Evolutionary conservation across 306 rosid species (phyloP).

Genomic region (Dryas alaskensis): DNA sequence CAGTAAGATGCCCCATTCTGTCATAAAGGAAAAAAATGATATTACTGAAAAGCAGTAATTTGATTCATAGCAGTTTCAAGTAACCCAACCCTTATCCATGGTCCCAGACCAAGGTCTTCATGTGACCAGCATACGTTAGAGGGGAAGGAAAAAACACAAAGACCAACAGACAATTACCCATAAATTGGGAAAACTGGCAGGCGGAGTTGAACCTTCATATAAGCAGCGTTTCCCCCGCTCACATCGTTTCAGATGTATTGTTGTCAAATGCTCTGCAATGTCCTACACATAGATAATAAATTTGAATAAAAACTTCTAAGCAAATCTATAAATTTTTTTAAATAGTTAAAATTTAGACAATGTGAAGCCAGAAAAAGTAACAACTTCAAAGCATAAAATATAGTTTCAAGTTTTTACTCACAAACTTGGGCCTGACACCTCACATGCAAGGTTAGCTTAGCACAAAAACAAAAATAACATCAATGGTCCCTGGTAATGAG

Average conservation of each 20-base stretch:
- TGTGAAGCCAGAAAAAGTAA: neutral
- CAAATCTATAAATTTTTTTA: neutral
- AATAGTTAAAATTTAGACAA: conserved; percentile 11
- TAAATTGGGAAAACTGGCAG: conserved; percentile 89
- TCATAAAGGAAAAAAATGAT: conserved; percentile 1
- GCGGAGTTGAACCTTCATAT: conserved; percentile 96
- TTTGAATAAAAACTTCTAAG: neutral
- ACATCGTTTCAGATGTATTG: conserved; percentile 78
- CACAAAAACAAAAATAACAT: neutral
- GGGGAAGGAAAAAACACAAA: conserved; percentile 6
- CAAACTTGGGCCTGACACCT: neutral
- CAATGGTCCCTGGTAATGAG: neutral
- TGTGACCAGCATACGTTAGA: neutral
- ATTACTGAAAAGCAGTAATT: neutral
- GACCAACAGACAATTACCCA: conserved; percentile 62
- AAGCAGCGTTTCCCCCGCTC: conserved; percentile 96
- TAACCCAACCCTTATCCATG: neutral
- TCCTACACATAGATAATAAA: conserved; percentile 50
- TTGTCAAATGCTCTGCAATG: conserved; percentile 87
- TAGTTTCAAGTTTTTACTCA: neutral
- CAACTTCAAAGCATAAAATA: conserved; percentile 10
- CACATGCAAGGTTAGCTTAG: conserved; percentile 2
- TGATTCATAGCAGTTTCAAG: neutral
- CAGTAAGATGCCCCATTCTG: conserved; percentile 92
- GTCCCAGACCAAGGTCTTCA: neutral